Base-by-base conservation (phyloP, 306 rosid species). In the Abrus precatorius region DNA sequence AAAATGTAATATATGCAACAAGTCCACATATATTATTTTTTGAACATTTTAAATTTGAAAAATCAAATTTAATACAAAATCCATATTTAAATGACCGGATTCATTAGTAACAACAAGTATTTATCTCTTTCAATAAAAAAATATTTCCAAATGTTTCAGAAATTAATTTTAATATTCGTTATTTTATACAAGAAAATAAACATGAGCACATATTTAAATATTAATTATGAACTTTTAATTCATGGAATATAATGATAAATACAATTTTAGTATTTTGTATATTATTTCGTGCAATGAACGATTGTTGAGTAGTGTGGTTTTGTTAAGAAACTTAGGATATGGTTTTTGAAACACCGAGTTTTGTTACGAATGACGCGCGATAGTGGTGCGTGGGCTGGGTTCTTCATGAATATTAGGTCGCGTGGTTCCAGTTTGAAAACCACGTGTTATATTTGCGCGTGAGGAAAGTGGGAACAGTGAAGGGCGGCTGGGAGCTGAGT, bases 401-500 rank as follows among this genome's bases (percentile, higher is more conserved):
- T 54, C 1, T 54, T 20, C 10, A 7, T 54, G 1, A 43, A 43
- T 6, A 43, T 43, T 6, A 2, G 6, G 7, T 3, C 6, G 61
- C 56, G 7, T 52, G 56, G 74, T 0, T 1, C 36, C 2, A 2
- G 63, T 40, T 7, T 40, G 74, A 29, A 12, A 0, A 10, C 7
- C 40, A 63, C 76, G 69, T 6, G 57, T 0, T n/a, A 2, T 0
- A 13, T 3, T 0, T 1, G 86, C 59, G 83, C 72, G 87, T 91
- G 92, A 81, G 79, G 1, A n/a, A 10, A 20, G 36, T 1, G 1
- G 2, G 14, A 53, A 91, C 91, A 92, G 97, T 80, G 44, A 80
- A 80, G 83, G 91, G 91, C 92, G 93, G 94, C 91, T 83, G 85
- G n/a, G 76, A 53, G 55, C 50, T 5, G 83, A 62, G 79, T 8